Evolutionary conservation across 306 rosid genomes (phyloP).

Genomic region (Trichosanthes cucumerina): DNA sequence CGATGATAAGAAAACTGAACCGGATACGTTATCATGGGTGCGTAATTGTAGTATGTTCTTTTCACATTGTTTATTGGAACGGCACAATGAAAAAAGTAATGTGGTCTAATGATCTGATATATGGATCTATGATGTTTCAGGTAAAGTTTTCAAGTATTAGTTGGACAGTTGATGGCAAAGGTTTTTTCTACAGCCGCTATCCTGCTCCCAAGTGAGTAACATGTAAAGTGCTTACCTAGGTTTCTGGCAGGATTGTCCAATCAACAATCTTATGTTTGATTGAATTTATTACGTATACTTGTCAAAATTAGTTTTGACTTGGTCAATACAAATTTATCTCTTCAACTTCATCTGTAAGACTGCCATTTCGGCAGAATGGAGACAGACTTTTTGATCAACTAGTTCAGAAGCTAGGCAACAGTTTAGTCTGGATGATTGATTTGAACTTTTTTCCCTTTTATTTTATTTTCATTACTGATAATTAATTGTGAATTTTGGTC

Average conservation of each 20-base stretch:
- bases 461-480: background rate
- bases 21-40: constrained; percentile 77
- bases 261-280: background rate
- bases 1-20: constrained; percentile 37
- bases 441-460: background rate
- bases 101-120: background rate
- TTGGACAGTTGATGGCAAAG: constrained; percentile 87
- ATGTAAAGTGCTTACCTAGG: background rate
- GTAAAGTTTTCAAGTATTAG: constrained; percentile 68
- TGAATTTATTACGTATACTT: background rate
- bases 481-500: constrained; percentile 13
- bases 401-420: background rate
- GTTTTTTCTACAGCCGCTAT: constrained; percentile 84
- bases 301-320: background rate
- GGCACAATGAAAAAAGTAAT: background rate
- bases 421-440: background rate
- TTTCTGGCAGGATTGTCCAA: background rate
- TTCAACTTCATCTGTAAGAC: background rate
- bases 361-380: background rate
- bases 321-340: background rate
- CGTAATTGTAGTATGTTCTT: constrained; percentile 15
- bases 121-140: constrained; percentile 35
- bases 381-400: background rate
- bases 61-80: background rate
- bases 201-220: constrained; percentile 74